A percentile compares a stretch with the other conserved stretches of the same genome.
phyloP scores from a whole-genome alignment of 257 asterid species.

The Petunia axillaris region DNA sequence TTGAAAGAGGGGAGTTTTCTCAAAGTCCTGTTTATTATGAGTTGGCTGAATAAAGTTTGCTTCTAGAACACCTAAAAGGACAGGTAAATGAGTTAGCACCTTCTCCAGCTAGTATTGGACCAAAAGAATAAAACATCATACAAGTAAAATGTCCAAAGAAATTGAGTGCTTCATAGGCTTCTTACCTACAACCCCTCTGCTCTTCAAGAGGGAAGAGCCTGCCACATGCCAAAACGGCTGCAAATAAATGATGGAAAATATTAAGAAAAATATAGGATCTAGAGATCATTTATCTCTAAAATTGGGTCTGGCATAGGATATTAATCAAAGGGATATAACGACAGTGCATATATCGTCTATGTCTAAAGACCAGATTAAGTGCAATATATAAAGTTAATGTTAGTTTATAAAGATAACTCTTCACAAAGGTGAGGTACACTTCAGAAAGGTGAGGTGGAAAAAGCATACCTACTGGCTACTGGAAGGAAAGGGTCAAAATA shows the following conservation, averaged over 20 bases:
- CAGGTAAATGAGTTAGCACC: conserved; percentile 25
- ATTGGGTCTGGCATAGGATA: neutral
- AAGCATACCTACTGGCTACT: neutral
- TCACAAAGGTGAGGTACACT: neutral
- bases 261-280: conserved; percentile 25
- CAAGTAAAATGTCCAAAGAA: conserved; percentile 1
- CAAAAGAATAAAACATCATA: neutral
- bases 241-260: conserved; percentile 36
- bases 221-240: conserved; percentile 98
- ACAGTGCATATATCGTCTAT: neutral
- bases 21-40: conserved; percentile 95
- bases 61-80: conserved; percentile 75
- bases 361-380: neutral
- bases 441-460: neutral
- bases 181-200: conserved; percentile 98
- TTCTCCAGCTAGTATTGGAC: conserved; percentile 23
- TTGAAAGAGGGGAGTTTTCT: conserved; percentile 89
- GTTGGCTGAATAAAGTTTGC: conserved; percentile 87
- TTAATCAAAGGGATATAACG: neutral
- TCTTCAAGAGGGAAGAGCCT: conserved; percentile 55
- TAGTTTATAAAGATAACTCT: neutral
- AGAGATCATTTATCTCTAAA: neutral
- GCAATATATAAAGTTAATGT: neutral
- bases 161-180: conserved; percentile 29
- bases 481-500: conserved; percentile 3